Percentiles rank a stretch among this genome's conserved stretches.
Conservation (phyloP, 2,329 filamentous ascomycete species). For the Pseudofabraea citricarpa region DNA sequence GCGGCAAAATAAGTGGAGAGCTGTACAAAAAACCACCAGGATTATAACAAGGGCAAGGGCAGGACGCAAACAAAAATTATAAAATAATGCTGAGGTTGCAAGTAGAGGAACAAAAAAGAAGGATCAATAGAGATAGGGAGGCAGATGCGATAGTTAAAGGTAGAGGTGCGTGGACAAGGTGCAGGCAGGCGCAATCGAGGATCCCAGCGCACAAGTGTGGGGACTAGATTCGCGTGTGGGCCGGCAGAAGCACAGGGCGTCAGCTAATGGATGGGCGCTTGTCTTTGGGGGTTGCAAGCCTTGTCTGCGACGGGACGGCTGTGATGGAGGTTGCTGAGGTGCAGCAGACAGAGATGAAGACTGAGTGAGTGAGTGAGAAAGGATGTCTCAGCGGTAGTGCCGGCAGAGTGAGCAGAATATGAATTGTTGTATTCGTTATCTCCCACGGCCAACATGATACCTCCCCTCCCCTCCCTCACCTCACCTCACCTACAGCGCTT, state of each 20-base stretch:
- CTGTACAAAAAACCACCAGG: constrained; percentile 21
- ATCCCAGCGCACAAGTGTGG: constrained; percentile 13
- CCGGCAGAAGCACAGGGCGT: constrained; percentile 11
- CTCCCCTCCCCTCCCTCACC: too few relatives aligned
- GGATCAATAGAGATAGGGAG: constrained; percentile 7
- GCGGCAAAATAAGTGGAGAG: not conserved
- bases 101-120: constrained; percentile 2
- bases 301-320: constrained; percentile 6
- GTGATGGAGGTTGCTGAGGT: constrained; percentile 8
- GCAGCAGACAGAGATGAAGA: constrained; percentile 3
- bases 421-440: not conserved
- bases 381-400: too few relatives aligned
- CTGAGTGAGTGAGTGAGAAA: not conserved
- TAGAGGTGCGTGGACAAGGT: too few relatives aligned
- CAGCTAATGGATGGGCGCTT: constrained; percentile 15
- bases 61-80: not conserved
- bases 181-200: constrained; percentile 4
- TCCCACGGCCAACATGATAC: too few relatives aligned
- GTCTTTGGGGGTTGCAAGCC: constrained; percentile 17
- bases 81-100: not conserved
- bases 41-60: constrained; percentile 9
- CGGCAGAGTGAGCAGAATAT: not conserved
- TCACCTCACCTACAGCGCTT: too few relatives aligned
- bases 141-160: constrained; percentile 13
- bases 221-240: constrained; percentile 18